Percentiles rank a stretch among this genome's conserved stretches.
Conservation (phyloP, 352 stramenopile genomes). For the Phytophthora ohioensis region DNA sequence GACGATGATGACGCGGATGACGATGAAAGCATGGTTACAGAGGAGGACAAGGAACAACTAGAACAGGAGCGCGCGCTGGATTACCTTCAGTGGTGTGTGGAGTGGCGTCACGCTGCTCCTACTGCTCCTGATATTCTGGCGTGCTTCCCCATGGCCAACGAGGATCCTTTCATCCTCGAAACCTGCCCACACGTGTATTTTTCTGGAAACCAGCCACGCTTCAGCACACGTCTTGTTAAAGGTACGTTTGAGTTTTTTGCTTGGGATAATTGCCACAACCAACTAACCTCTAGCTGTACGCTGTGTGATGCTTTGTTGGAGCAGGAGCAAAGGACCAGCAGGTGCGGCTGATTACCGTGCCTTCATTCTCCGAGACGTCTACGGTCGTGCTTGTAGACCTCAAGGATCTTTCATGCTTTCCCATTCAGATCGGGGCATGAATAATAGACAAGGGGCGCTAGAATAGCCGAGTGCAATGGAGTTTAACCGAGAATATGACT, state of each 20-base stretch:
- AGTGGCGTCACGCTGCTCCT: conserved; percentile 93
- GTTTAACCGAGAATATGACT: too few species aligned
- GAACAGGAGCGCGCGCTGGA: conserved; percentile 51
- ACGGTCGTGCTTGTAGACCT: conserved; percentile 94
- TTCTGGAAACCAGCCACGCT: conserved; percentile 90
- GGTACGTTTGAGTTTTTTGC: conserved; percentile 27
- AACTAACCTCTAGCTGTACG: conserved; percentile 13
- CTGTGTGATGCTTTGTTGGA: conserved; percentile 8
- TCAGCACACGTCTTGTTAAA: conserved; percentile 80
- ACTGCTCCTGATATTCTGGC: conserved; percentile 93
- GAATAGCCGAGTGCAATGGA: not conserved
- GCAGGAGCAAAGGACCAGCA: conserved; percentile 50
- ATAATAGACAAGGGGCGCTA: not conserved
- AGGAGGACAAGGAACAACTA: conserved; percentile 22
- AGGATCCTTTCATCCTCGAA: conserved; percentile 94
- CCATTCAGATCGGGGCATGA: conserved; percentile 57
- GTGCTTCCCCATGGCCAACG: conserved; percentile 91
- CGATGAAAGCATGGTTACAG: conserved; percentile 34
- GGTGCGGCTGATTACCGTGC: conserved; percentile 91
- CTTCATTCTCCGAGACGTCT: conserved; percentile 89
- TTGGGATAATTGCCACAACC: not conserved
- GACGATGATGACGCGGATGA: conserved; percentile 44
- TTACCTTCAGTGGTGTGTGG: conserved; percentile 76
- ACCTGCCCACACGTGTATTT: conserved; percentile 93
- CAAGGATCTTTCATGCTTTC: conserved; percentile 76